phyloP scores from a whole-genome alignment of 2,329 filamentous ascomycete species.

The Pestalotiopsis sp. region DNA sequence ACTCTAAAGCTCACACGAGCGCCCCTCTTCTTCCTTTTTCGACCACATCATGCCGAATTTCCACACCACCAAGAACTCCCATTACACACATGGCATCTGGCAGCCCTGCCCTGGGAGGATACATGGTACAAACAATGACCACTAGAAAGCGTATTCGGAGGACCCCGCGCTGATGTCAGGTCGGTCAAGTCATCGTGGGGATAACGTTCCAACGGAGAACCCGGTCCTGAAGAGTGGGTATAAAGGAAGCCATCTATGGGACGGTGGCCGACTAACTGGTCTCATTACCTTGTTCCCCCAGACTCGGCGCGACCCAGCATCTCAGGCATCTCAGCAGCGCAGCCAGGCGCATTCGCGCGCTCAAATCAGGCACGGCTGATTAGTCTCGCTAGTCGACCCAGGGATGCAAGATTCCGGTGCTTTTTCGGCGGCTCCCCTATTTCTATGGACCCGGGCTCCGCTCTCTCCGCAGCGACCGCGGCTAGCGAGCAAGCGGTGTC shows the following conservation, averaged over 20 bases:
- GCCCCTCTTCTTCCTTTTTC: neutral
- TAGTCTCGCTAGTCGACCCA: neutral
- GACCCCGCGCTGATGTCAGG: conserved; percentile 11
- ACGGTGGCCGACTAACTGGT: neutral
- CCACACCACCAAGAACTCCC: neutral
- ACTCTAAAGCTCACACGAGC: neutral
- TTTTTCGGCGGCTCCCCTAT: conserved; percentile 5
- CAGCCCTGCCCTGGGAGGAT: neutral
- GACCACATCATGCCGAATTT: neutral
- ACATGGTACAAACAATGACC: neutral
- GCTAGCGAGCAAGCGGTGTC: conserved; percentile 9
- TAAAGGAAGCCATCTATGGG: neutral
- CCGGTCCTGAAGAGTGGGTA: neutral
- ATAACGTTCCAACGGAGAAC: conserved; percentile 12
- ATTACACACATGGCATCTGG: neutral
- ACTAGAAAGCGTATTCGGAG: conserved; percentile 8
- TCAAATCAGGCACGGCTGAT: conserved; percentile 10
- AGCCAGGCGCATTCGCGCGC: neutral
- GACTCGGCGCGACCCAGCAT: conserved; percentile 1
- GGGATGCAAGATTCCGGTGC: neutral
- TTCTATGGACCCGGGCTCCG: conserved; percentile 3
- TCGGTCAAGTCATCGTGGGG: conserved; percentile 12
- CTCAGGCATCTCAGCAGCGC: neutral
- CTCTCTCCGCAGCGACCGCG: neutral
- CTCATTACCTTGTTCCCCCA: conserved; percentile 11